A percentile compares a stretch with the other conserved stretches of the same genome.
Conservation (phyloP, 1,284 basidiomycete species). For the Naganishia cerealis region DNA sequence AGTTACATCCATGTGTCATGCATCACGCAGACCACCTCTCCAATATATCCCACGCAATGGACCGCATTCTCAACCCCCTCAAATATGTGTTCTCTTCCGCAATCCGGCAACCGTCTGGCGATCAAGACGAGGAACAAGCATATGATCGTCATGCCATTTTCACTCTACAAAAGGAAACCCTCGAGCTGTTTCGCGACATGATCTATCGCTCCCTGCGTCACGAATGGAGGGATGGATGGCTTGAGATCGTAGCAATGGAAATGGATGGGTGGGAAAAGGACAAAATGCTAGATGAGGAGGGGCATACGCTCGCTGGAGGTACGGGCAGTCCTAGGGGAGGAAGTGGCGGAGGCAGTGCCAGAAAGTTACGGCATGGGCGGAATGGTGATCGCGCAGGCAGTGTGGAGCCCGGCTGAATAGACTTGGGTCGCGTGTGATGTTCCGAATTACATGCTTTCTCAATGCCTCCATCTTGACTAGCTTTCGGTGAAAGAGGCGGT, state of each 20-base stretch:
- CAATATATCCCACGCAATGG: constrained; percentile 15
- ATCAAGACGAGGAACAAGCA: background rate
- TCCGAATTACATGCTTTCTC: no score
- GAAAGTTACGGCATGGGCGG: constrained; percentile 16
- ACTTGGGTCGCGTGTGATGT: no score
- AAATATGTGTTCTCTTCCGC: background rate
- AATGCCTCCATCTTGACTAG: no score
- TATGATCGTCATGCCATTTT: constrained; percentile 27
- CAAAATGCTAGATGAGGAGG: constrained; percentile 8
- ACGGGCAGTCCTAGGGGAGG: constrained; percentile 8
- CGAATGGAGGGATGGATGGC: constrained; percentile 26
- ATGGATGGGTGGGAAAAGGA: constrained; percentile 31
- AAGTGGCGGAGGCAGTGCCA: constrained; percentile 16
- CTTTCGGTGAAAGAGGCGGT: no score
- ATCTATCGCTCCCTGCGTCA: constrained; percentile 18
- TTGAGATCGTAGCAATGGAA: constrained; percentile 26
- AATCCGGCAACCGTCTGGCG: background rate
- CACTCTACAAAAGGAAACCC: constrained; percentile 28
- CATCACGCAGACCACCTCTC: constrained; percentile 24
- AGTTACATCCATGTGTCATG: constrained; percentile 6
- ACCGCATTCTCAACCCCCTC: constrained; percentile 20
- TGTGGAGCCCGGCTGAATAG: constrained; percentile 9
- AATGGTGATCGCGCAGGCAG: constrained; percentile 23
- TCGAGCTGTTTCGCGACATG: constrained; percentile 28
- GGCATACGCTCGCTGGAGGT: background rate